Percentiles rank a stretch among this genome's conserved stretches.
These are phyloP conservation scores for Talaromyces trachyspermus DNA, from an alignment of 495 filamentous ascomycete species.

Conservation along the genomic window DNA sequence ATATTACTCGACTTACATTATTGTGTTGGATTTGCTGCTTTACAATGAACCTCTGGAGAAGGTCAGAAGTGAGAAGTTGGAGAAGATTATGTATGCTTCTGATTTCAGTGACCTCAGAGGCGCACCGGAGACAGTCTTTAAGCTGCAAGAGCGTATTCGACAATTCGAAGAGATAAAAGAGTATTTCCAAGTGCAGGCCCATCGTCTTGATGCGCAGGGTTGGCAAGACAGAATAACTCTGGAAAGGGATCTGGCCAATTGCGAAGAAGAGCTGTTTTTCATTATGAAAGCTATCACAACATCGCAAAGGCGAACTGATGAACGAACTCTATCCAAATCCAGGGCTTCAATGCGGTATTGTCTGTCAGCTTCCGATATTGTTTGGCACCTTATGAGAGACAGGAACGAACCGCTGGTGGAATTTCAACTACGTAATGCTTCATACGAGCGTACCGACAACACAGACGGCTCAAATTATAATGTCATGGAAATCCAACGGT, in stretches of 20 bases:
- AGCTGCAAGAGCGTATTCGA: slow-evolving; percentile 82
- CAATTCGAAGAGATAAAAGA: slow-evolving; percentile 96
- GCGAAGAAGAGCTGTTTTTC: slow-evolving; percentile 97
- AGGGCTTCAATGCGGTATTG: slow-evolving; percentile 82
- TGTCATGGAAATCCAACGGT: slow-evolving; percentile 70
- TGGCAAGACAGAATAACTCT: slow-evolving; percentile 84
- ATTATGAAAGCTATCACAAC: slow-evolving; percentile 99
- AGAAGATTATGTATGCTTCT: slow-evolving; percentile 99
- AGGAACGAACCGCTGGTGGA: slow-evolving; percentile 84
- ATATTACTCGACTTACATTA: slow-evolving; percentile 96
- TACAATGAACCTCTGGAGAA: slow-evolving; percentile 96
- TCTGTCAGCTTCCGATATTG: slow-evolving; percentile 83
- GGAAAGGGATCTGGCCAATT: slow-evolving; percentile 79
- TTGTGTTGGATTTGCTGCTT: slow-evolving; percentile 86
- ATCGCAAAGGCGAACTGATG: slow-evolving; percentile 80
- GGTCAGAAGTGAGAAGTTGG: slow-evolving; percentile 81
- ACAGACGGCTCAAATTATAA: slow-evolving; percentile 95
- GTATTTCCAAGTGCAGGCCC: slow-evolving; percentile 87
- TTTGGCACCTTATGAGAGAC: slow-evolving; percentile 90
- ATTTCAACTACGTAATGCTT: slow-evolving; percentile 80
- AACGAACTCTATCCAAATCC: slow-evolving; percentile 53
- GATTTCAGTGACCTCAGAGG: slow-evolving; percentile 97
- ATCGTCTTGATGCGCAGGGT: slow-evolving; percentile 77
- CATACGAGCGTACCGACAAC: slow-evolving; percentile 92
- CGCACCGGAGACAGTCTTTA: slow-evolving; percentile 87